A percentile compares a stretch with the other conserved stretches of the same genome.
phyloP scores from a whole-genome alignment of 495 filamentous ascomycete species.

The Penicillium maclennaniae region DNA sequence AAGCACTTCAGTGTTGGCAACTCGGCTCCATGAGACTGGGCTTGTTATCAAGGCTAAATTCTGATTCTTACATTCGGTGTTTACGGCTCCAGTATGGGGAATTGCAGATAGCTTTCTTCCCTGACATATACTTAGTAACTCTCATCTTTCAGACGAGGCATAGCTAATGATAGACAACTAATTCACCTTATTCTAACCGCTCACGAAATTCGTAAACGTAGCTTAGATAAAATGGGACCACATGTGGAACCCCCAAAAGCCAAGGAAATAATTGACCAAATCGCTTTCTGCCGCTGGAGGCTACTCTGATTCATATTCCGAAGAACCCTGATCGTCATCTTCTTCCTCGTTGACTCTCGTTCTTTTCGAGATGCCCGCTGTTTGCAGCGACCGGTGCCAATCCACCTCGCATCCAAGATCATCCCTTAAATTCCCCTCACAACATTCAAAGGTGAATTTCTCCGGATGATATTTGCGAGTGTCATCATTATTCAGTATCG shows the following conservation, averaged over 20 bases:
- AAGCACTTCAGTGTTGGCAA: conserved; percentile 7
- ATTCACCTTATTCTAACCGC: no score
- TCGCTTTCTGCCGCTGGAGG: no score
- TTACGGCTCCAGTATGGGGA: not conserved
- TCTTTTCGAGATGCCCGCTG: not conserved
- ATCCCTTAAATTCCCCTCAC: not conserved
- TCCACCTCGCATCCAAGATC: not conserved
- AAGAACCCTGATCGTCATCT: no score
- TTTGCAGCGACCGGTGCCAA: not conserved
- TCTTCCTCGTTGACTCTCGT: not conserved
- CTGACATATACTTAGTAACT: not conserved
- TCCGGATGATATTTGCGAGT: not conserved
- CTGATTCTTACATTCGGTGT: not conserved
- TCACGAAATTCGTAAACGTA: no score
- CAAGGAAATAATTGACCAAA: no score
- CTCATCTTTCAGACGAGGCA: no score
- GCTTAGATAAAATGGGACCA: no score
- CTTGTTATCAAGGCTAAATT: conserved; percentile 12
- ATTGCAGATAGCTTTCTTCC: not conserved
- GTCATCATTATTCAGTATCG: not conserved
- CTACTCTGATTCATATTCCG: no score
- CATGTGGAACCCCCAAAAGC: no score
- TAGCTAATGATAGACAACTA: no score
- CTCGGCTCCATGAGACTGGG: conserved; percentile 14
- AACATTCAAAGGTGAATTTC: not conserved